phyloP scores from a whole-genome alignment of 2,329 filamentous ascomycete species.

The Sporothrix pallida region DNA sequence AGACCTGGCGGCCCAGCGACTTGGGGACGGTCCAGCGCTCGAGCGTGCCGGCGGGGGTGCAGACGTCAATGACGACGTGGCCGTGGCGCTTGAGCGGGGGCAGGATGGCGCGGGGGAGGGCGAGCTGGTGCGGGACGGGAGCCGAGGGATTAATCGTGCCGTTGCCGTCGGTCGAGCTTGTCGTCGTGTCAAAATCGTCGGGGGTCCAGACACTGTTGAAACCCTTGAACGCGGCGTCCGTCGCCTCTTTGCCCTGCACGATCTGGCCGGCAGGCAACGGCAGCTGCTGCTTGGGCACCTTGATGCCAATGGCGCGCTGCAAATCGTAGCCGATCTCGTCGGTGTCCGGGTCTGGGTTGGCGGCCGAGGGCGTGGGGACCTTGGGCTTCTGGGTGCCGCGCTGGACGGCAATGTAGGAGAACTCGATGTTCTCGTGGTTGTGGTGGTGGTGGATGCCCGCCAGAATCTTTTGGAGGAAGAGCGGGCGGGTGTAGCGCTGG shows the following conservation, averaged over 20 bases:
- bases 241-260: slow-evolving; percentile 60
- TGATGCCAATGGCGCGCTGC: neutral
- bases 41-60: slow-evolving; percentile 81
- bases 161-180: neutral
- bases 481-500: slow-evolving; percentile 85
- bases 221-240: slow-evolving; percentile 65
- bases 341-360: slow-evolving; percentile 37
- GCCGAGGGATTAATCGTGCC: neutral
- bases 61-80: slow-evolving; percentile 88
- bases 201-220: slow-evolving; percentile 6
- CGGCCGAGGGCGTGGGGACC: neutral
- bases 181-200: neutral
- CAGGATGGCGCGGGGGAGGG: slow-evolving; percentile 78
- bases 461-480: slow-evolving; percentile 79
- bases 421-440: slow-evolving; percentile 90
- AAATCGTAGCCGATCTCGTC: slow-evolving; percentile 44
- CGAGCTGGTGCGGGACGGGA: slow-evolving; percentile 59
- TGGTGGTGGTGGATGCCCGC: slow-evolving; percentile 68
- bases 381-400: slow-evolving; percentile 58
- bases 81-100: slow-evolving; percentile 85
- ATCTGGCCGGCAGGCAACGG: slow-evolving; percentile 22
- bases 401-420: slow-evolving; percentile 86
- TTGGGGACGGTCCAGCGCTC: slow-evolving; percentile 94
- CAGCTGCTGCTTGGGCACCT: no score
- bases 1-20: slow-evolving; percentile 79